Conservation (phyloP, 805 yeast genomes). For the Wickerhamomyces silvicola region DNA sequence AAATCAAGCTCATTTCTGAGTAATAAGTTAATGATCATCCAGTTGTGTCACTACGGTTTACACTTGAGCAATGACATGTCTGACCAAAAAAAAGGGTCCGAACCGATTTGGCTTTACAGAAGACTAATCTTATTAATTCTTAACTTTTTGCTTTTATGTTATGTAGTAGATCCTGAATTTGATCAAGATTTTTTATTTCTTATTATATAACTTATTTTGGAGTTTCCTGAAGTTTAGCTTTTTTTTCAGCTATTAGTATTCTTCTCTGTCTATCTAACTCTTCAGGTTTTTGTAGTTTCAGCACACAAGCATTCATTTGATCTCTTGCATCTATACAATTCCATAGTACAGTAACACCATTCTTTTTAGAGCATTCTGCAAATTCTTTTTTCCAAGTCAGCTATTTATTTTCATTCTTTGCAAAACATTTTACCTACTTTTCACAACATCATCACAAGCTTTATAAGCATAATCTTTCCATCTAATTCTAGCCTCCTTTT, state of each 20-base stretch:
- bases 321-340: slow-evolving; percentile 55
- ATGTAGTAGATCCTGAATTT: not conserved
- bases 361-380: slow-evolving; percentile 56
- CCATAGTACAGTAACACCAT: slow-evolving; percentile 62
- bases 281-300: slow-evolving; percentile 51
- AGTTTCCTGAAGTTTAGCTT: slow-evolving; percentile 26
- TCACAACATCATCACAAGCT: slow-evolving; percentile 62
- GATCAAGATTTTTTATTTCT: not conserved
- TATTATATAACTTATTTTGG: not conserved
- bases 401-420: slow-evolving; percentile 62
- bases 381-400: slow-evolving; percentile 44
- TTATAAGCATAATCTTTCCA: slow-evolving; percentile 65
- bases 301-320: slow-evolving; percentile 58
- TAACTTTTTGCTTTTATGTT: too few relatives aligned
- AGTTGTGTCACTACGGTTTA: too few relatives aligned
- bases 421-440: slow-evolving; percentile 64
- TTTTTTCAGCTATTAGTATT: slow-evolving; percentile 52
- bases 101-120: too few relatives aligned
- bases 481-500: slow-evolving; percentile 61
- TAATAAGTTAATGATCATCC: too few relatives aligned
- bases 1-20: too few relatives aligned
- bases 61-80: too few relatives aligned
- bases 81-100: too few relatives aligned
- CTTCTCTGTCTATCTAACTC: slow-evolving; percentile 68
- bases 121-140: too few relatives aligned